phyloP scores from a whole-genome alignment of 441 rosid species.

The Populus tomentosa region DNA sequence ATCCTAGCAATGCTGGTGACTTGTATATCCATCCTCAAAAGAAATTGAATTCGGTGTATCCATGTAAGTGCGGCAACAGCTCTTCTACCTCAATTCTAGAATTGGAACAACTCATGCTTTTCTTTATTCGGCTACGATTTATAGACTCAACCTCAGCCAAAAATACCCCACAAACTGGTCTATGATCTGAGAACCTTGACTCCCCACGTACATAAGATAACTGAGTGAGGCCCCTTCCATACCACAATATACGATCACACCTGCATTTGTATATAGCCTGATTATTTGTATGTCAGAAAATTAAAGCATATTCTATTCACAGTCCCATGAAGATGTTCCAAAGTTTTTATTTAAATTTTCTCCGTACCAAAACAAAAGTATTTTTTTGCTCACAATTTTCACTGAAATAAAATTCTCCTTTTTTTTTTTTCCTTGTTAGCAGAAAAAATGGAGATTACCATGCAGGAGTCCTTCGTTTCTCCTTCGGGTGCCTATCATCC shows the following conservation, averaged over 20 bases:
- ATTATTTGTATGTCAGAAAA: constrained; percentile 9
- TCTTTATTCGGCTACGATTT: constrained; percentile 51
- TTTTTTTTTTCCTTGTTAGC: no score
- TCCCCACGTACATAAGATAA: constrained; percentile 94
- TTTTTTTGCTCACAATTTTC: neutral
- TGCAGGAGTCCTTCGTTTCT: constrained; percentile 95
- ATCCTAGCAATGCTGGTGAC: neutral
- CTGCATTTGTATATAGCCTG: constrained; percentile 30
- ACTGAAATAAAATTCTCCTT: neutral
- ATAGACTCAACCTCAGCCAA: constrained; percentile 82
- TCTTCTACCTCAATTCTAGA: constrained; percentile 90
- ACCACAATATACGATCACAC: constrained; percentile 99
- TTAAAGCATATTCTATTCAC: neutral
- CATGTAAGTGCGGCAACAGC: constrained; percentile 60
- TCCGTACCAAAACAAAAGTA: neutral
- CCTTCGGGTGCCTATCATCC: constrained; percentile 77
- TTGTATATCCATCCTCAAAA: constrained; percentile 28
- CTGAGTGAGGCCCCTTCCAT: constrained; percentile 78
- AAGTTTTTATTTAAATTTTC: neutral
- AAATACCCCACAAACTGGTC: constrained; percentile 91
- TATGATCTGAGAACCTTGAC: constrained; percentile 95
- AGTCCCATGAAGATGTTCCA: neutral
- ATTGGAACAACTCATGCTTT: constrained; percentile 63
- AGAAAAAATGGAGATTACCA: constrained; percentile 41
- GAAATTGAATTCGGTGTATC: constrained; percentile 48